Evolutionary conservation across 2,329 filamentous ascomycete species (phyloP).

Genomic region (Phaeomoniella chlamydospora): DNA sequence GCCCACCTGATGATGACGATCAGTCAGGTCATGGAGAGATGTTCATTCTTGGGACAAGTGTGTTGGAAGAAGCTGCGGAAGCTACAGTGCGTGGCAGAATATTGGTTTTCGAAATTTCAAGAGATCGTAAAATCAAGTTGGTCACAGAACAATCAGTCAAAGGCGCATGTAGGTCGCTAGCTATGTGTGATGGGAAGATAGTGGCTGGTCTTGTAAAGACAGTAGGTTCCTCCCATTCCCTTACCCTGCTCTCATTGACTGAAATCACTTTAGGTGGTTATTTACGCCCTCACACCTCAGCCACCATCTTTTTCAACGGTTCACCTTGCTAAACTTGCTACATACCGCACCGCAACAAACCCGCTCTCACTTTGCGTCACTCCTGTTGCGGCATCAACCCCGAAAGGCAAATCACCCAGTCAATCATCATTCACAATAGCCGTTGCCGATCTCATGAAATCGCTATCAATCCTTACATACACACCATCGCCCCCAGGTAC

Average conservation of each 20-base stretch:
- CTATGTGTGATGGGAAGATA: conserved; percentile 59
- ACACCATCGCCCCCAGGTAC: conserved; percentile 14
- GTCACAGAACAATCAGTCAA: conserved; percentile 57
- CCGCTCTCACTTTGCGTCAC: conserved; percentile 68
- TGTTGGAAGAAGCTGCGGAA: conserved; percentile 46
- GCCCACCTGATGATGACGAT: conserved; percentile 47
- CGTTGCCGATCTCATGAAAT: conserved; percentile 89
- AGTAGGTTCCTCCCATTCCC: conserved; percentile 32
- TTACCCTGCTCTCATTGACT: conserved; percentile 6
- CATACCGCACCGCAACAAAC: conserved; percentile 69
- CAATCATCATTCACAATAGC: conserved; percentile 50
- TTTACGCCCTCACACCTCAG: conserved; percentile 34
- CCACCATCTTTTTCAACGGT: conserved; percentile 18
- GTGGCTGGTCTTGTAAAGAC: conserved; percentile 86
- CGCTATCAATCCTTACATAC: conserved; percentile 64
- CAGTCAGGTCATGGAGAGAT: conserved; percentile 51
- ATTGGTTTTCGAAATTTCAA: conserved; percentile 68
- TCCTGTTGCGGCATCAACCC: conserved; percentile 19
- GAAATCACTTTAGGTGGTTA: conserved; percentile 33
- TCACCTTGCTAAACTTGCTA: conserved; percentile 54
- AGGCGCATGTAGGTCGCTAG: conserved; percentile 68
- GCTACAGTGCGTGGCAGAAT: conserved; percentile 59
- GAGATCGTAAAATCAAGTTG: conserved; percentile 56
- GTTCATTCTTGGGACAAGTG: conserved; percentile 85
- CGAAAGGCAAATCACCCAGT: conserved; percentile 1